A percentile compares a stretch with the other conserved stretches of the same genome.
Evolutionary conservation across 805 yeast species (phyloP).

Genomic region (Lipomyces sp.): DNA sequence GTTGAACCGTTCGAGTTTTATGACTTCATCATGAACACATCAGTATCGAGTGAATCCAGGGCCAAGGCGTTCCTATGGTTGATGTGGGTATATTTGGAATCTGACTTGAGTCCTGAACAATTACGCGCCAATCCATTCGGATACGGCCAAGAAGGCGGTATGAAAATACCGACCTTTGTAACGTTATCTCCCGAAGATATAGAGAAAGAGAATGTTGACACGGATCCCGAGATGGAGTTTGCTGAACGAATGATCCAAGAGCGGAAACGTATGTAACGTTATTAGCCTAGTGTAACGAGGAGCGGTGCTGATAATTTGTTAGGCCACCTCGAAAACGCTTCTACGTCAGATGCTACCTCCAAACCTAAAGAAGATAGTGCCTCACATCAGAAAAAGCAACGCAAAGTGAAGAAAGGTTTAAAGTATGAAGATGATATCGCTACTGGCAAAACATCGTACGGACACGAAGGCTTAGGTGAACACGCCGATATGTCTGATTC

Average conservation of each 20-base stretch:
- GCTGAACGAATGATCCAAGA: conserved; percentile 49
- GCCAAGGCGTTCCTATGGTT: conserved; percentile 83
- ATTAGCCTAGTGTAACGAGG: not conserved
- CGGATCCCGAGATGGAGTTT: conserved; percentile 51
- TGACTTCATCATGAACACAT: conserved; percentile 71
- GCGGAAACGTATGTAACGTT: conserved; percentile 21
- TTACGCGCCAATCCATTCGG: conserved; percentile 65
- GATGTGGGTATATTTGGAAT: conserved; percentile 77
- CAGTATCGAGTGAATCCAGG: conserved; percentile 65
- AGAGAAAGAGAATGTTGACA: conserved; percentile 51
- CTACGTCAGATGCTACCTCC: conserved; percentile 1
- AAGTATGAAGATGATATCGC: conserved; percentile 24
- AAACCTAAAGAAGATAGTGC: conserved; percentile 15
- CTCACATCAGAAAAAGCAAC: conserved; percentile 13
- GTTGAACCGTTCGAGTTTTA: conserved; percentile 57
- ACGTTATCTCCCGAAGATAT: conserved; percentile 42
- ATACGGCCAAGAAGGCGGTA: conserved; percentile 44
- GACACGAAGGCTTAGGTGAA: conserved; percentile 5
- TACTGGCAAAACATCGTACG: not conserved
- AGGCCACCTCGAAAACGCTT: conserved; percentile 24
- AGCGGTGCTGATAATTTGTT: not conserved
- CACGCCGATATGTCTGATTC: not conserved
- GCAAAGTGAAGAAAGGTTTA: conserved; percentile 16
- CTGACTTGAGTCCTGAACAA: conserved; percentile 60
- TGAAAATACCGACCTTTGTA: conserved; percentile 49